Evolutionary conservation across 805 yeast genomes (phyloP).

Genomic region (Teunomyces stri): DNA sequence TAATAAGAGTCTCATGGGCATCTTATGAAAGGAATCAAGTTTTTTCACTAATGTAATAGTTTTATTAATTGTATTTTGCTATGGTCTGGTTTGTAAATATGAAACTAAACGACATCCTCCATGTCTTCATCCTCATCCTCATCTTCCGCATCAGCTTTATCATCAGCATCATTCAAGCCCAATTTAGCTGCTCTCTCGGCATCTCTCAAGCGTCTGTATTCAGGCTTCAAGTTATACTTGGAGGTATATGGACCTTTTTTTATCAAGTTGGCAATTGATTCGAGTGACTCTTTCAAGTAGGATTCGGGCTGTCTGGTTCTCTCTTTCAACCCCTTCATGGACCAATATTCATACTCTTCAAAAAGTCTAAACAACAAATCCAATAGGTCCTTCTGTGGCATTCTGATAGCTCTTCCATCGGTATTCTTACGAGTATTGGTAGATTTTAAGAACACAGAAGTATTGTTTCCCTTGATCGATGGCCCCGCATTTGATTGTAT

Average conservation of each 20-base stretch:
- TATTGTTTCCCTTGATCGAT: constrained; percentile 64
- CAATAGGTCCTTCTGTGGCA: constrained; percentile 89
- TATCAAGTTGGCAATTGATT: constrained; percentile 81
- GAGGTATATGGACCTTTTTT: constrained; percentile 96
- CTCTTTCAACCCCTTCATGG: constrained; percentile 89
- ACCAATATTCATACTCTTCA: constrained; percentile 96
- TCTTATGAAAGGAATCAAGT: constrained; percentile 2
- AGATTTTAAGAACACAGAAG: constrained; percentile 62
- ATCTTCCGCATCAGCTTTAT: constrained; percentile 45
- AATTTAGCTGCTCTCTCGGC: constrained; percentile 69
- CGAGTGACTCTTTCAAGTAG: constrained; percentile 86
- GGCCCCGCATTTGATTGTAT: constrained; percentile 85
- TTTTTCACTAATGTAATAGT: background rate
- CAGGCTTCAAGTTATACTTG: constrained; percentile 86
- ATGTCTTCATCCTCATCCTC: constrained; percentile 68
- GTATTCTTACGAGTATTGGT: constrained; percentile 44
- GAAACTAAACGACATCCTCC: constrained; percentile 61
- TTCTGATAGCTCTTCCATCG: constrained; percentile 88
- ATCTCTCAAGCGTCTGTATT: constrained; percentile 76
- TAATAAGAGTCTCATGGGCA: constrained; percentile 5
- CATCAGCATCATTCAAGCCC: constrained; percentile 47
- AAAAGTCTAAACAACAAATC: constrained; percentile 85
- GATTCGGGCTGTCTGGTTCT: constrained; percentile 94
- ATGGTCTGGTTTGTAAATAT: background rate
- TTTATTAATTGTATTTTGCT: background rate